phyloP scores from a whole-genome alignment of 768 basidiomycete species.

The Cystoderma amianthinum region DNA sequence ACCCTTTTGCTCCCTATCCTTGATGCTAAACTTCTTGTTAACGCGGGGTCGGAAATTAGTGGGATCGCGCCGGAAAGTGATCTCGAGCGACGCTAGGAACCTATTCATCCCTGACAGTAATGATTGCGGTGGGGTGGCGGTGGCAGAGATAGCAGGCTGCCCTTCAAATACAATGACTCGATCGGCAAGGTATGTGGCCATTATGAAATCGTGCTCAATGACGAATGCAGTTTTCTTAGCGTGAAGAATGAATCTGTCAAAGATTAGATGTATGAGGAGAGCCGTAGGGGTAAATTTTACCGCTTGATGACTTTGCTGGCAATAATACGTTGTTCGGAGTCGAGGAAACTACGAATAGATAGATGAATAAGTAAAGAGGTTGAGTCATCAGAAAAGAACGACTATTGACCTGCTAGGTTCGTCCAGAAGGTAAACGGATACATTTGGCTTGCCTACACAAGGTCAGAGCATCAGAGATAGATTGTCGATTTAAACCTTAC shows the following conservation, averaged over 20 bases:
- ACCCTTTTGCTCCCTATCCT: conserved; percentile 88
- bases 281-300: conserved; percentile 23
- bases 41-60: conserved; percentile 89
- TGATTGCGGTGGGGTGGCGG: conserved; percentile 93
- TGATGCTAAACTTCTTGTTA: conserved; percentile 79
- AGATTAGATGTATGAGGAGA: not conserved
- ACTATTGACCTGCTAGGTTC: conserved; percentile 72
- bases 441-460: conserved; percentile 59
- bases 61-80: conserved; percentile 97
- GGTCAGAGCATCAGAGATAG: conserved; percentile 6
- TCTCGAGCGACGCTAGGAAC: conserved; percentile 92
- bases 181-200: conserved; percentile 99
- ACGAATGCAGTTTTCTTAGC: conserved; percentile 97
- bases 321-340: conserved; percentile 99
- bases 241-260: conserved; percentile 84
- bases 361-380: conserved; percentile 1
- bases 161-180: conserved; percentile 93
- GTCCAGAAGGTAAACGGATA: conserved; percentile 90
- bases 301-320: conserved; percentile 98
- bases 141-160: conserved; percentile 79
- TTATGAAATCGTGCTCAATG: conserved; percentile 99
- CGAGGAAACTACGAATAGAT: conserved; percentile 88
- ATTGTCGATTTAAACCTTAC: conserved; percentile 27
- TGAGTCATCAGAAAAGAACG: conserved; percentile 1
- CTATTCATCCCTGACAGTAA: conserved; percentile 96